A percentile compares a stretch with the other conserved stretches of the same genome.
Conservation (phyloP, 495 filamentous ascomycete species). For the Annulohypoxylon maeteangense region DNA sequence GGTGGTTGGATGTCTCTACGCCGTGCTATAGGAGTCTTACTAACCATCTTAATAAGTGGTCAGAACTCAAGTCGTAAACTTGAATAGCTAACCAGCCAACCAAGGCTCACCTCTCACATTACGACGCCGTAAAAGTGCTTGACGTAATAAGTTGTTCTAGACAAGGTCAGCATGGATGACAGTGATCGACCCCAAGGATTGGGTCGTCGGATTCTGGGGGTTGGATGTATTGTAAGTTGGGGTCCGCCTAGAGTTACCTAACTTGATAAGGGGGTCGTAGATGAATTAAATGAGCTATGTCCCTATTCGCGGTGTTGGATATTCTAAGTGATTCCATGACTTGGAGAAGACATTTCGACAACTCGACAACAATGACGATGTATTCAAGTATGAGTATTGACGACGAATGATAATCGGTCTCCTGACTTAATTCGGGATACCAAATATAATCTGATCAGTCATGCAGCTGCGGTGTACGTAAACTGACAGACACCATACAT, state of each 20-base stretch:
- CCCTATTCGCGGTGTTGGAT: conserved; percentile 4
- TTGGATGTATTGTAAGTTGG: conserved; percentile 7
- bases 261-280: conserved; percentile 19
- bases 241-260: conserved; percentile 39
- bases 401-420: neutral
- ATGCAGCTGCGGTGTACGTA: neutral
- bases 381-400: neutral
- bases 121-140: conserved; percentile 23
- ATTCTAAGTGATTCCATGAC: neutral
- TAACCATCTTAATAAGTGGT: conserved; percentile 35
- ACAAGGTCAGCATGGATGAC: conserved; percentile 26
- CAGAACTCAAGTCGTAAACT: conserved; percentile 24
- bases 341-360: conserved; percentile 2
- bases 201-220: conserved; percentile 17
- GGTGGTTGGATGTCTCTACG: neutral
- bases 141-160: conserved; percentile 41
- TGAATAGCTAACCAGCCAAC: conserved; percentile 29
- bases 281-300: conserved; percentile 8
- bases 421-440: conserved; percentile 3
- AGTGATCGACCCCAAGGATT: conserved; percentile 27
- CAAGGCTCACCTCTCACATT: conserved; percentile 13
- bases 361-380: neutral
- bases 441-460: conserved; percentile 8
- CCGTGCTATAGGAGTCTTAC: conserved; percentile 27
- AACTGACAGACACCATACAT: neutral